A percentile compares a stretch with the other conserved stretches of the same genome.
phyloP scores from a whole-genome alignment of 805 yeast genomes.

The Zygosaccharomyces rouxii region DNA sequence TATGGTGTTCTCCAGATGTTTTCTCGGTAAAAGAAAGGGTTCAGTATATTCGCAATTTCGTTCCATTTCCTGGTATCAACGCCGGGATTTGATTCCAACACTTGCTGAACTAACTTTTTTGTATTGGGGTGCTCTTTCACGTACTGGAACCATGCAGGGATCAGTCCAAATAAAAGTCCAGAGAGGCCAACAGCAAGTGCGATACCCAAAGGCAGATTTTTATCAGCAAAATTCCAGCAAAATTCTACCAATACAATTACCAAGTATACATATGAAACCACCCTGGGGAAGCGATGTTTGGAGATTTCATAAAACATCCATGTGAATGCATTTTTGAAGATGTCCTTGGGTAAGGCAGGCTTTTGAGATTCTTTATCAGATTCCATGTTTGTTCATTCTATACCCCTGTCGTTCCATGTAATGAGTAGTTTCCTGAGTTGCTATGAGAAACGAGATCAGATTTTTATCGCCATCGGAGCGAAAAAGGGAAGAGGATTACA shows the following conservation, averaged over 20 bases:
- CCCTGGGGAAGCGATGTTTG: not conserved
- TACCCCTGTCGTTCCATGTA: too few species aligned
- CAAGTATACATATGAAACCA: not conserved
- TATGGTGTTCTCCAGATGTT: too few species aligned
- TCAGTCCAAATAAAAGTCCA: not conserved
- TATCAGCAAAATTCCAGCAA: not conserved
- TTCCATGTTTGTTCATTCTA: too few species aligned
- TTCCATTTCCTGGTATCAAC: too few species aligned
- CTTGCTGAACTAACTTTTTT: too few species aligned
- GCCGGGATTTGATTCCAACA: too few species aligned
- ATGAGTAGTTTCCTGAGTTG: too few species aligned
- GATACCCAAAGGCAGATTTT: not conserved
- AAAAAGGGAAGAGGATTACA: too few species aligned
- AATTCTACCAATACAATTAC: not conserved
- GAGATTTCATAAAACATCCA: not conserved
- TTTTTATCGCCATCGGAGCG: too few species aligned
- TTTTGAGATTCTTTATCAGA: not conserved
- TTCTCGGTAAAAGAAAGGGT: too few species aligned
- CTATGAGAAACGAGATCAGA: too few species aligned
- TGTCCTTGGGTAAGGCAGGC: not conserved
- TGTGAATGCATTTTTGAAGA: not conserved
- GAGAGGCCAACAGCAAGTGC: not conserved
- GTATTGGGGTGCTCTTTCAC: not conserved
- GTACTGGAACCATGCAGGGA: not conserved
- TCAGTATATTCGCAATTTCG: too few species aligned